Evolutionary conservation across 2,329 filamentous ascomycete species (phyloP), one percentile per base, ranked within the genome.

Genomic region (Neofusicoccum sp.): DNA sequence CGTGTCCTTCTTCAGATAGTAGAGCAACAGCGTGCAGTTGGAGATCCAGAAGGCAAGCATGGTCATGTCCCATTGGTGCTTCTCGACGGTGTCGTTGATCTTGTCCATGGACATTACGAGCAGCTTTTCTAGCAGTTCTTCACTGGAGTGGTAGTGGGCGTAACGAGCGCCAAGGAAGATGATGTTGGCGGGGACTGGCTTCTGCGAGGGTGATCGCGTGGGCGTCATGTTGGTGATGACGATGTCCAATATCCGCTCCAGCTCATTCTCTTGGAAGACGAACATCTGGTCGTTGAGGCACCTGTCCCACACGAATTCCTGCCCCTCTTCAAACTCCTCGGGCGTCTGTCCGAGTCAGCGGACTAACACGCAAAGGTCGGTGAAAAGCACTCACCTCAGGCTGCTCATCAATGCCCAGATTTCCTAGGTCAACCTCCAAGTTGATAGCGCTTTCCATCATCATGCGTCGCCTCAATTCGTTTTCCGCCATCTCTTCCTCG

Each of bases 231-330:
- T 94, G 66, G 94, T 98, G 73, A 99, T 96, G 73, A 98, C 88
- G 62, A 98, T 95, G 73, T 97, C 91, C 68, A 99, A 84, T 71
- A 99, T 97, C 64, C 89, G 88, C 64, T 94, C 90, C 58, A 99
- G 84, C 73, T 99, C 94, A 73, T 87, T 89, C 69, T 98, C 94
- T 76, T 99, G 95, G 75, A 99, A 99, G 41, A 99, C 95, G 74
- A 99, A 99, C 95, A 99, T 99, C 76, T 99, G 95, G 74, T 99
- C 95, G 74, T 97, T 92, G 54, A 97, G 82, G 76, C 95, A 99
- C 70, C 91, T 85, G 67, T 90, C 90, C 95, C 95, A 99, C 65
- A 97, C 90, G 71, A 99, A 99, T 67, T 98, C 95, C 71, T 96
- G 93, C 63, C 89, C 87, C 64, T 97, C 93, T 71, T 96, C 92